phyloP scores from a whole-genome alignment of 176 grass and related monocot species.

The Hsuehochloa calcarea region DNA sequence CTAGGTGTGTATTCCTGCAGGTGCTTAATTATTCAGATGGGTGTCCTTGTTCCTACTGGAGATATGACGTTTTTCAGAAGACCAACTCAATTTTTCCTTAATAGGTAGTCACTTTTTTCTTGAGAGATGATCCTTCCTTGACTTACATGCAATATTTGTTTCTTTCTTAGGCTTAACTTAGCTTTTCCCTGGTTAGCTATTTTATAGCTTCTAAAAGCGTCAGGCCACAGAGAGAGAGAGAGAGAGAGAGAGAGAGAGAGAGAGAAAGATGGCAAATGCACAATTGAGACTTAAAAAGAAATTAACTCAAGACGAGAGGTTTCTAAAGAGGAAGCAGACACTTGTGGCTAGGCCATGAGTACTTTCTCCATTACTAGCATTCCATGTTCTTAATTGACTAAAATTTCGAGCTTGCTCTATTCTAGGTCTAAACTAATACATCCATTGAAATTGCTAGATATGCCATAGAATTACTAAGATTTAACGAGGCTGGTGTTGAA shows the following conservation, averaged over 20 bases:
- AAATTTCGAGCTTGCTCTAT: neutral
- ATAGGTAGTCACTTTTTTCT: slow-evolving; percentile 48
- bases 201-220: slow-evolving; percentile 83
- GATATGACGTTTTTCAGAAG: slow-evolving; percentile 99
- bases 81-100: slow-evolving; percentile 93
- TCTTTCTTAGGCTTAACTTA: slow-evolving; percentile 2
- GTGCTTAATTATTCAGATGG: too few species aligned
- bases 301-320: slow-evolving; percentile 69
- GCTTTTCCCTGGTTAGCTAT: slow-evolving; percentile 22
- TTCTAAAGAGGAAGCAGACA: slow-evolving; percentile 94
- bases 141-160: slow-evolving; percentile 10
- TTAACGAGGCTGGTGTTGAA: slow-evolving; percentile 97
- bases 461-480: slow-evolving; percentile 84
- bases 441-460: slow-evolving; percentile 60
- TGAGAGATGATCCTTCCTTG: slow-evolving; percentile 1
- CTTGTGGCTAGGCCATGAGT: slow-evolving; percentile 94
- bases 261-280: slow-evolving; percentile 64
- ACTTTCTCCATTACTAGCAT: slow-evolving; percentile 32
- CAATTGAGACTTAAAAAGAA: slow-evolving; percentile 89
- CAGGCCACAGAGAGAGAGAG: slow-evolving; percentile 68
- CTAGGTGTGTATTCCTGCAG: too few species aligned
- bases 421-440: slow-evolving; percentile 33
- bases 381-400: slow-evolving; percentile 10
- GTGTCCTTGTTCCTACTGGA: too few species aligned
- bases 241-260: too few species aligned